Percentiles rank a stretch among this genome's conserved stretches.
Conservation (phyloP, 805 yeast species). For the Monosporozyma aerobia region DNA sequence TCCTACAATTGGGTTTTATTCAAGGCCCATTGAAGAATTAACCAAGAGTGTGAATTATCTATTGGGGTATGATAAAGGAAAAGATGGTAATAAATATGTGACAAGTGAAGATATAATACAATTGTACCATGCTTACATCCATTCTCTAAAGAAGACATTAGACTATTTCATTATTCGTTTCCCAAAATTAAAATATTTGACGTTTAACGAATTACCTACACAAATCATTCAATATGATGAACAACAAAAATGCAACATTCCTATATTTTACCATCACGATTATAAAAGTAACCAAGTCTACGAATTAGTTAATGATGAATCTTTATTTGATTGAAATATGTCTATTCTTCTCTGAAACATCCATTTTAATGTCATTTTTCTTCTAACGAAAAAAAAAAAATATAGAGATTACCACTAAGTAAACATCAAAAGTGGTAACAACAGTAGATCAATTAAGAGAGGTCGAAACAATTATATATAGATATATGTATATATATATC, state of each 20-base stretch:
- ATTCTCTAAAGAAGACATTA: conserved; percentile 28
- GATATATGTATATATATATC: not conserved
- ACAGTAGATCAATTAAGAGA: not conserved
- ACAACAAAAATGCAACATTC: conserved; percentile 23
- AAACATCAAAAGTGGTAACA: not conserved
- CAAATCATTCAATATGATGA: conserved; percentile 19
- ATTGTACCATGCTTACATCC: conserved; percentile 29
- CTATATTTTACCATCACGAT: conserved; percentile 17
- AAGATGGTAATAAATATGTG: conserved; percentile 6
- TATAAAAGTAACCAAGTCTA: conserved; percentile 26
- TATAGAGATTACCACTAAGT: not conserved
- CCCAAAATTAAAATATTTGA: conserved; percentile 25
- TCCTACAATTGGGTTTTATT: conserved; percentile 32
- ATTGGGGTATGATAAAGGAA: conserved; percentile 6
- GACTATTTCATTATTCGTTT: conserved; percentile 26
- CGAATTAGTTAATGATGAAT: conserved; percentile 23
- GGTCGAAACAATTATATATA: not conserved
- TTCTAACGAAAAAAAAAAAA: not conserved
- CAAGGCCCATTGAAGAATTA: conserved; percentile 22
- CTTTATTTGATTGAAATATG: conserved; percentile 15
- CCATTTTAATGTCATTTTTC: not conserved
- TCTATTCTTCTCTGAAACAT: not conserved
- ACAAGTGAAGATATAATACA: conserved; percentile 21
- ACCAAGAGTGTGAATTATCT: conserved; percentile 21
- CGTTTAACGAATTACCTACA: conserved; percentile 30